Percentiles rank a stretch among this genome's conserved stretches.
Conservation (phyloP, 768 basidiomycete genomes). For the Rhodotorula babjevae region DNA sequence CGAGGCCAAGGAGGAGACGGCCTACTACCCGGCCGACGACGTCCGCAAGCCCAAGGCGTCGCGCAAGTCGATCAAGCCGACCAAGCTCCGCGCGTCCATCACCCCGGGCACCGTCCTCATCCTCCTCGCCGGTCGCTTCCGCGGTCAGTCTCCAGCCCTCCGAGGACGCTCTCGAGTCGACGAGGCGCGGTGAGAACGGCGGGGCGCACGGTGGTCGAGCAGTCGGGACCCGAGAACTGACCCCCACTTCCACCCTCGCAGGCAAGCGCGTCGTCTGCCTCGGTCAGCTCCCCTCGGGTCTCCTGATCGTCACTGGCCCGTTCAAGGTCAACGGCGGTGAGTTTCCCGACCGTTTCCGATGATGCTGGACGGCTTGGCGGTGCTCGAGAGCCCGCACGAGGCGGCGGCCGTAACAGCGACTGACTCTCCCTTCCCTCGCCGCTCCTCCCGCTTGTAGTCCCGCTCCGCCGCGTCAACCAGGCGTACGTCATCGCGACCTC, state of each 20-base stretch:
- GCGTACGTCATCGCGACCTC: constrained; percentile 98
- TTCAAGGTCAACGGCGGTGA: constrained; percentile 83
- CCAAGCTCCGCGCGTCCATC: constrained; percentile 74
- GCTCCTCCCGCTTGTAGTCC: constrained; percentile 53
- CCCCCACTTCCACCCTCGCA: background rate
- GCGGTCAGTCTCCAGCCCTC: constrained; percentile 49
- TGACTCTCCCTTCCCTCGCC: too few relatives aligned
- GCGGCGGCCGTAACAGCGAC: too few relatives aligned
- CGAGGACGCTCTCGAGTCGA: background rate
- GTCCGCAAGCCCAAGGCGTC: constrained; percentile 83
- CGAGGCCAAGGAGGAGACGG: constrained; percentile 74
- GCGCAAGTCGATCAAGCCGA: constrained; percentile 75
- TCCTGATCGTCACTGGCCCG: constrained; percentile 93
- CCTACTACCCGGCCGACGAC: constrained; percentile 94
- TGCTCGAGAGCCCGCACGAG: too few relatives aligned
- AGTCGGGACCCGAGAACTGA: too few relatives aligned
- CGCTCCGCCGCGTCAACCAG: constrained; percentile 94
- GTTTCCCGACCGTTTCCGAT: too few relatives aligned
- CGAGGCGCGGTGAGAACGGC: background rate
- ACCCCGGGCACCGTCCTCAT: constrained; percentile 92
- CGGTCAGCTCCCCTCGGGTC: constrained; percentile 80
- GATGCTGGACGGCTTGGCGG: too few relatives aligned
- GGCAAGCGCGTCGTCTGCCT: constrained; percentile 91
- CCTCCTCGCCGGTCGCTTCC: constrained; percentile 93
- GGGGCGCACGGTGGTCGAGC: too few relatives aligned